These are phyloP conservation scores for Piper longum DNA, from an alignment of 164 flowering plant species.

Conservation along the genomic window DNA sequence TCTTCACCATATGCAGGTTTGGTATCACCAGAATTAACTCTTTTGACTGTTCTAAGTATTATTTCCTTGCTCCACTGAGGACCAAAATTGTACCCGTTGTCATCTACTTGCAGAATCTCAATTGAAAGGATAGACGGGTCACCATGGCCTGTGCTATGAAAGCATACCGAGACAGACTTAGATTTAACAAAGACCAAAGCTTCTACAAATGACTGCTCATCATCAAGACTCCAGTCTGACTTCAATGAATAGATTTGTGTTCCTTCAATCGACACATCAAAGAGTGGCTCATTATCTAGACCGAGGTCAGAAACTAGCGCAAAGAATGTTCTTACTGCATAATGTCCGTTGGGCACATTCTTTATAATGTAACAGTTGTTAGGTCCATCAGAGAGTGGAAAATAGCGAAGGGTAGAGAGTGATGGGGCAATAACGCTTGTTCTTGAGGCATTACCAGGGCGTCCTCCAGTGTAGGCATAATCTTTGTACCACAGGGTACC, in stretches of 20 bases:
- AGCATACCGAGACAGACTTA: constrained; percentile 61
- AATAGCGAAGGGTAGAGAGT: constrained; percentile 68
- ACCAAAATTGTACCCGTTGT: constrained; percentile 57
- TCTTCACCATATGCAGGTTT: constrained; percentile 63
- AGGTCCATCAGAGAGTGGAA: constrained; percentile 79
- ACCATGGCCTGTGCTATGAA: constrained; percentile 97
- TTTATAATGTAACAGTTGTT: constrained; percentile 71
- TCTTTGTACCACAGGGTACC: constrained; percentile 77
- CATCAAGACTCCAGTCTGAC: constrained; percentile 66
- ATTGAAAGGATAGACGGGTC: constrained; percentile 80
- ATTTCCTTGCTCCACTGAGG: constrained; percentile 41
- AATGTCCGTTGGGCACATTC: constrained; percentile 65
- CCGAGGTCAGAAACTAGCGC: constrained; percentile 42
- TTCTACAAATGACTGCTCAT: constrained; percentile 72
- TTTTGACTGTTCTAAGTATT: constrained; percentile 57
- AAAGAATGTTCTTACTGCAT: constrained; percentile 65
- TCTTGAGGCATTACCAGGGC: constrained; percentile 48
- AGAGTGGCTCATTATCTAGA: constrained; percentile 63
- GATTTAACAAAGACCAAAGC: constrained; percentile 53
- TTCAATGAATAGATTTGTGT: constrained; percentile 56
- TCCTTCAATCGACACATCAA: constrained; percentile 87
- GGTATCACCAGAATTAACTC: constrained; percentile 52
- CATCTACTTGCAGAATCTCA: constrained; percentile 83
- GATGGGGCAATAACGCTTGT: constrained; percentile 63
- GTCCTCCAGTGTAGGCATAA: constrained; percentile 82